These are phyloP conservation scores for Corynespora cassiicola DNA, from an alignment of 2,329 filamentous ascomycete genomes.

Conservation along the genomic window DNA sequence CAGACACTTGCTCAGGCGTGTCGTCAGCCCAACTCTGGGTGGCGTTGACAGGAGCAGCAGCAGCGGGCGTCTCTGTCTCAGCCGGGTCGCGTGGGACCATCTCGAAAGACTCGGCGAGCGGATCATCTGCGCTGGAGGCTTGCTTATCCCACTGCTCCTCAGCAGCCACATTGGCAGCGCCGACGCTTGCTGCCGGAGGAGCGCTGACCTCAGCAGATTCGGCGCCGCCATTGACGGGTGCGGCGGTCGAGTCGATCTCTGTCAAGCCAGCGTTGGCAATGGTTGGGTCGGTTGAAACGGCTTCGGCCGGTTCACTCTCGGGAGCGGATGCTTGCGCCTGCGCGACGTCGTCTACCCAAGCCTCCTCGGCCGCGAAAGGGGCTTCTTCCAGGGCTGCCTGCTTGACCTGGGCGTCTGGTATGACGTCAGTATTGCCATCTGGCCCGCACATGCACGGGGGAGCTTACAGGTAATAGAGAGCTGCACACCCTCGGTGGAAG, in stretches of 20 bases:
- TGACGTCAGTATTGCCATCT: constrained; percentile 17
- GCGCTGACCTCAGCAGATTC: constrained; percentile 32
- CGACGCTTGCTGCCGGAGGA: constrained; percentile 47
- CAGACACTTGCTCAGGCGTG: constrained; percentile 50
- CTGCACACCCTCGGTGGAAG: constrained; percentile 68
- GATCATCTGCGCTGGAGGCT: constrained; percentile 53
- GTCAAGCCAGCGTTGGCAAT: constrained; percentile 70
- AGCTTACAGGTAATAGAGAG: constrained; percentile 75
- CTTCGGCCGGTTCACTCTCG: constrained; percentile 42
- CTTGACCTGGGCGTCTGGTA: constrained; percentile 65
- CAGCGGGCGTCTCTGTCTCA: constrained; percentile 73
- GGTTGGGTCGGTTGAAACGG: constrained; percentile 67
- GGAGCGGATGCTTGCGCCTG: constrained; percentile 50
- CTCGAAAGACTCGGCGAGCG: constrained; percentile 73
- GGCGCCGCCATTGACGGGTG: constrained; percentile 35
- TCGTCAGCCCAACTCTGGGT: constrained; percentile 86
- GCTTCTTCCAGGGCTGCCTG: constrained; percentile 54
- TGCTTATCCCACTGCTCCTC: constrained; percentile 72
- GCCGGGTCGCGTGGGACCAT: constrained; percentile 74
- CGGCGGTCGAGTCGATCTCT: constrained; percentile 62
- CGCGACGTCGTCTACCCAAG: constrained; percentile 56
- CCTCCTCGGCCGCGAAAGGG: constrained; percentile 62
- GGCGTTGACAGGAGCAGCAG: constrained; percentile 61
- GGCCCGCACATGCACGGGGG: constrained; percentile 2
- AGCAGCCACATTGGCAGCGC: constrained; percentile 60